Percentiles rank a stretch among this genome's conserved stretches.
These are phyloP conservation scores for Phaeomoniella chlamydospora DNA, from an alignment of 2,329 filamentous ascomycete genomes.

Conservation along the genomic window DNA sequence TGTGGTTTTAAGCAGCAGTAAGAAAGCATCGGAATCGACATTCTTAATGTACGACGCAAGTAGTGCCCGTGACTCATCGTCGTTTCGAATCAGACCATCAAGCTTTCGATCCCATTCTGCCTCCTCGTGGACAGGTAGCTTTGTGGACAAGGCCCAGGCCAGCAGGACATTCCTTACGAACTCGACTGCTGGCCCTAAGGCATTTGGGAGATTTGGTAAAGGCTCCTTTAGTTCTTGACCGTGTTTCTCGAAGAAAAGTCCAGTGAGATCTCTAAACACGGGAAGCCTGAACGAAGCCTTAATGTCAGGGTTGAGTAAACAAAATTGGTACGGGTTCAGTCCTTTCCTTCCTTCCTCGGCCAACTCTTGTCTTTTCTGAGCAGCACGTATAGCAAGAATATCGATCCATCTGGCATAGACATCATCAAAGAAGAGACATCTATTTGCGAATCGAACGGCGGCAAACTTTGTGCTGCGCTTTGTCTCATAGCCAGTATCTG, in stretches of 20 bases:
- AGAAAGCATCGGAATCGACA: slow-evolving; percentile 19
- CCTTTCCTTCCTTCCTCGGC: slow-evolving; percentile 82
- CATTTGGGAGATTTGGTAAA: slow-evolving; percentile 18
- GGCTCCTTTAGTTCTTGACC: slow-evolving; percentile 1
- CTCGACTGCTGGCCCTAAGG: slow-evolving; percentile 54
- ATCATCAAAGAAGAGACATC: slow-evolving; percentile 68
- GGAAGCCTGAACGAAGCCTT: slow-evolving; percentile 16
- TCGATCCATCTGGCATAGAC: slow-evolving; percentile 76
- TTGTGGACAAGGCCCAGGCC: slow-evolving; percentile 36
- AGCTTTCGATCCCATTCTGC: slow-evolving; percentile 76
- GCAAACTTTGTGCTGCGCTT: slow-evolving; percentile 68
- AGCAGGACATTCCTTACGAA: slow-evolving; percentile 53
- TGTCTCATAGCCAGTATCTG: slow-evolving; percentile 24
- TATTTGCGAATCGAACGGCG: slow-evolving; percentile 77
- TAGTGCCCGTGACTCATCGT: slow-evolving; percentile 47
- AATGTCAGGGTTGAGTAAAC: slow-evolving; percentile 37
- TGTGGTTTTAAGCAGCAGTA: slow-evolving; percentile 26
- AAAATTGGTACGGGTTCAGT: slow-evolving; percentile 63
- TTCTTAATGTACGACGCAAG: slow-evolving; percentile 40
- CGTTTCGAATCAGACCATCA: slow-evolving; percentile 56
- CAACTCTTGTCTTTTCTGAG: slow-evolving; percentile 64
- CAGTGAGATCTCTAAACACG: slow-evolving; percentile 27
- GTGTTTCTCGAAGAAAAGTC: slow-evolving; percentile 27
- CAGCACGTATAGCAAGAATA: slow-evolving; percentile 61
- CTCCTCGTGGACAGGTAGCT: slow-evolving; percentile 41